Evolutionary conservation across 1,139 yeast species (phyloP).

Genomic region (Candida frijolesensis): DNA sequence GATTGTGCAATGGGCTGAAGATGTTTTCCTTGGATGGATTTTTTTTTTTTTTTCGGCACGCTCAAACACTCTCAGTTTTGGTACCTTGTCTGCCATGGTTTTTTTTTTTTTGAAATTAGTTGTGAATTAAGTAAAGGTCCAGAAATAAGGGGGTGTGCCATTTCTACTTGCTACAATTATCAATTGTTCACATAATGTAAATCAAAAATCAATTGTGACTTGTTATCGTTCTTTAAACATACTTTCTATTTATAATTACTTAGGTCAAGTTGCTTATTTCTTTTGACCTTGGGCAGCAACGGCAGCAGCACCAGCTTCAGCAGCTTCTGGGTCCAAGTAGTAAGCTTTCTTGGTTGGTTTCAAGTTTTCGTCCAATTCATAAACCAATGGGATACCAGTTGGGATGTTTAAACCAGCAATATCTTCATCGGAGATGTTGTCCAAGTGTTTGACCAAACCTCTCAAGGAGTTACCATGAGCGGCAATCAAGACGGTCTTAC

Average conservation of each 20-base stretch:
- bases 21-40: neutral
- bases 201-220: too few species aligned
- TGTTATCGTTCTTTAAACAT: too few species aligned
- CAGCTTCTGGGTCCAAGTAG: constrained; percentile 99
- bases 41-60: constrained; percentile 1
- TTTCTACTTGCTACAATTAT: too few species aligned
- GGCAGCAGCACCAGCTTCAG: constrained; percentile 99
- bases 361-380: constrained; percentile 87
- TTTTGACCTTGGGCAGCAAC: constrained; percentile 92
- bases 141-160: too few species aligned
- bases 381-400: constrained; percentile 98
- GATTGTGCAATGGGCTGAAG: neutral
- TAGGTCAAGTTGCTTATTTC: constrained; percentile 27
- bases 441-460: constrained; percentile 95
- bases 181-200: too few species aligned
- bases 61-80: neutral
- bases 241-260: too few species aligned
- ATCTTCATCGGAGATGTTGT: constrained; percentile 87
- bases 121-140: too few species aligned
- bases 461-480: constrained; percentile 99
- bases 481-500: constrained; percentile 89
- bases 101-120: too few species aligned
- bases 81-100: neutral
- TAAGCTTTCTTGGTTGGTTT: constrained; percentile 91
- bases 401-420: constrained; percentile 96